A percentile compares a stretch with the other conserved stretches of the same genome.
Conservation (phyloP, 208 protist species). For the Trypanosoma theileri region DNA sequence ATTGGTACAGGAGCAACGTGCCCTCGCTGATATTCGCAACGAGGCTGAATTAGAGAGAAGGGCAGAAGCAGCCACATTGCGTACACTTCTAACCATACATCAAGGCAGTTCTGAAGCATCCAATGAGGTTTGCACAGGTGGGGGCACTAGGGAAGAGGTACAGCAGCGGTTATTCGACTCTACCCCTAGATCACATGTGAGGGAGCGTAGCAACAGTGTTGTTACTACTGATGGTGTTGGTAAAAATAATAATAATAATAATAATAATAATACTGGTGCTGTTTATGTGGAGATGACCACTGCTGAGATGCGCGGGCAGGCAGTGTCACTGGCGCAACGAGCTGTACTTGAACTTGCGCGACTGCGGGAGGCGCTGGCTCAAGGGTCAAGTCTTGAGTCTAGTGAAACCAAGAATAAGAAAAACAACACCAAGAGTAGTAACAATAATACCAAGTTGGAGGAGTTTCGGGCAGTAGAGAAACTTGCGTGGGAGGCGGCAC, state of each 20-base stretch:
- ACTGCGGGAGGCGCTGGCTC: slow-evolving; percentile 10
- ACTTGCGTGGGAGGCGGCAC: slow-evolving; percentile 26
- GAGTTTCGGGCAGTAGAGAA: slow-evolving; percentile 28
- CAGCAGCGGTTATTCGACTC: slow-evolving; percentile 22
- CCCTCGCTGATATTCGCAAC: slow-evolving; percentile 22
- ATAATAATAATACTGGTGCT: neutral
- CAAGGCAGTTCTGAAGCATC: neutral
- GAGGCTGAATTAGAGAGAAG: slow-evolving; percentile 24
- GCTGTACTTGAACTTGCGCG: slow-evolving; percentile 36
- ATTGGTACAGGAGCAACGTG: neutral
- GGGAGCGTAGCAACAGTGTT: neutral
- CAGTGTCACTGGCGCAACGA: slow-evolving; percentile 33
- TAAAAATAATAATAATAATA: too few relatives aligned
- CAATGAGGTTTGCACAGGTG: neutral
- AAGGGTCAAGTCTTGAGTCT: neutral
- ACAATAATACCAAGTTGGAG: slow-evolving; percentile 4
- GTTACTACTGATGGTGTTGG: neutral
- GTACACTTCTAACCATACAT: slow-evolving; percentile 31
- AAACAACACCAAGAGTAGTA: neutral
- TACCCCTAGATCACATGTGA: slow-evolving; percentile 4
- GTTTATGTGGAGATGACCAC: slow-evolving; percentile 11
- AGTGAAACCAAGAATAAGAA: neutral
- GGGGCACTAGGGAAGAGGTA: slow-evolving; percentile 11
- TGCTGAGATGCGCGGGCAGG: slow-evolving; percentile 23
- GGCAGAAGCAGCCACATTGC: slow-evolving; percentile 30